A percentile compares a stretch with the other conserved stretches of the same genome.
Evolutionary conservation across 2,329 filamentous ascomycete species (phyloP).

Genomic region (Aspergillus sp.): DNA sequence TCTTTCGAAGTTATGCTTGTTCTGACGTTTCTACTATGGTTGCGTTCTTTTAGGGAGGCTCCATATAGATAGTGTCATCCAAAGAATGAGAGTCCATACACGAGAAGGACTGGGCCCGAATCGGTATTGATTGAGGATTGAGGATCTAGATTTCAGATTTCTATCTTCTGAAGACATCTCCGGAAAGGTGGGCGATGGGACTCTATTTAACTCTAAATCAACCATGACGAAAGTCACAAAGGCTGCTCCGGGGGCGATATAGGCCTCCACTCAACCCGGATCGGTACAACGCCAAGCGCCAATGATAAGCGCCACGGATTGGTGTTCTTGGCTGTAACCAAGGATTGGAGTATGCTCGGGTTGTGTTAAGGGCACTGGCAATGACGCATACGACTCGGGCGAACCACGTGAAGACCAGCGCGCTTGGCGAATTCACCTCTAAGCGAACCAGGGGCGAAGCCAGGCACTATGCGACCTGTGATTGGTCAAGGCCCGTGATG

Average conservation of each 20-base stretch:
- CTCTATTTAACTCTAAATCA: conserved; percentile 17
- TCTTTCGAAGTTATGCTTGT: background rate
- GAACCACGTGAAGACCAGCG: conserved; percentile 12
- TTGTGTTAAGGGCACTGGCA: background rate
- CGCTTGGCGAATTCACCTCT: conserved; percentile 3
- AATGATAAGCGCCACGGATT: conserved; percentile 5
- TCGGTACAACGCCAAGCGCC: conserved; percentile 12
- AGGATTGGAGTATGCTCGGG: conserved; percentile 1
- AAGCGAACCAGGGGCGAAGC: conserved; percentile 9
- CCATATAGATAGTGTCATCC: conserved; percentile 33
- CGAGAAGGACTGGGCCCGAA: conserved; percentile 6
- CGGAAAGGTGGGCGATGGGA: background rate
- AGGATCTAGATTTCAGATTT: conserved; percentile 6
- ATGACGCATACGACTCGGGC: conserved; percentile 19
- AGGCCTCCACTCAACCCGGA: conserved; percentile 7
- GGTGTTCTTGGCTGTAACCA: conserved; percentile 10
- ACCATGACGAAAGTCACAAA: conserved; percentile 10
- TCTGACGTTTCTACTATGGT: conserved; percentile 13
- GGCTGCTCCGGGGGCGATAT: background rate
- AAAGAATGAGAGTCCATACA: conserved; percentile 35
- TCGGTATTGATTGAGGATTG: conserved; percentile 11
- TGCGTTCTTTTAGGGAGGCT: conserved; percentile 27
- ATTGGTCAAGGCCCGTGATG: conserved; percentile 6
- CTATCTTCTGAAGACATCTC: background rate
- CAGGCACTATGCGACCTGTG: background rate